Conservation (phyloP, 495 filamentous ascomycete genomes). For the Alectoria sarmentosa region DNA sequence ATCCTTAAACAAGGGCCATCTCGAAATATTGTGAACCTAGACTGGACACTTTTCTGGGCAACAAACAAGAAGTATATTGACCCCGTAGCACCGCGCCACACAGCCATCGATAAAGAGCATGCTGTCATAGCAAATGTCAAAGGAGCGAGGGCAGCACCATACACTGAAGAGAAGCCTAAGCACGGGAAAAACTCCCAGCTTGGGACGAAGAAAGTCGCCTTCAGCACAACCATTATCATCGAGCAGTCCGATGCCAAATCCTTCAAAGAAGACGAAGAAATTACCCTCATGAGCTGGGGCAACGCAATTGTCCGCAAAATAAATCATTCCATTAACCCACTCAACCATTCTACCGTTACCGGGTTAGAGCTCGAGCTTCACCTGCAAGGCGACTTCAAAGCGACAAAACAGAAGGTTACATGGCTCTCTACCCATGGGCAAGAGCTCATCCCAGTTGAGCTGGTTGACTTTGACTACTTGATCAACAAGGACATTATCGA, state of each 20-base stretch:
- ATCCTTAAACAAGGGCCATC: slow-evolving; percentile 89
- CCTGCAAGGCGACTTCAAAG: slow-evolving; percentile 82
- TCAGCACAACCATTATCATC: slow-evolving; percentile 61
- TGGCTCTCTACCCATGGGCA: slow-evolving; percentile 75
- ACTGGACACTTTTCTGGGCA: slow-evolving; percentile 90
- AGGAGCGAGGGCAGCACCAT: slow-evolving; percentile 58
- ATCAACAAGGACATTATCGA: slow-evolving; percentile 86
- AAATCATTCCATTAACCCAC: slow-evolving; percentile 46
- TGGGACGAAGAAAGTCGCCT: slow-evolving; percentile 78
- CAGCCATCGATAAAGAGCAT: slow-evolving; percentile 62
- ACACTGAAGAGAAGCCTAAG: slow-evolving; percentile 67
- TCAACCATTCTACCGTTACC: slow-evolving; percentile 45
- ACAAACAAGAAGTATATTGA: slow-evolving; percentile 96
- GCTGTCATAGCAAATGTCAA: slow-evolving; percentile 60
- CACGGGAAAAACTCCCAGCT: slow-evolving; percentile 82
- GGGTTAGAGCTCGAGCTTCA: slow-evolving; percentile 71
- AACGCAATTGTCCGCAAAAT: slow-evolving; percentile 81
- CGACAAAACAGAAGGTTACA: slow-evolving; percentile 92
- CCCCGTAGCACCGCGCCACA: slow-evolving; percentile 78
- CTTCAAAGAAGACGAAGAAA: slow-evolving; percentile 81
- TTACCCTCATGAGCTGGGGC: slow-evolving; percentile 94
- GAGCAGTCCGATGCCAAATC: slow-evolving; percentile 80
- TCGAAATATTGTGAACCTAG: slow-evolving; percentile 80
- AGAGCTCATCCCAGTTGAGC: slow-evolving; percentile 69
- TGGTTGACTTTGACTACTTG: slow-evolving; percentile 87